These are phyloP conservation scores for Crucibulum laeve DNA, from an alignment of 768 basidiomycete genomes.

Conservation along the genomic window DNA sequence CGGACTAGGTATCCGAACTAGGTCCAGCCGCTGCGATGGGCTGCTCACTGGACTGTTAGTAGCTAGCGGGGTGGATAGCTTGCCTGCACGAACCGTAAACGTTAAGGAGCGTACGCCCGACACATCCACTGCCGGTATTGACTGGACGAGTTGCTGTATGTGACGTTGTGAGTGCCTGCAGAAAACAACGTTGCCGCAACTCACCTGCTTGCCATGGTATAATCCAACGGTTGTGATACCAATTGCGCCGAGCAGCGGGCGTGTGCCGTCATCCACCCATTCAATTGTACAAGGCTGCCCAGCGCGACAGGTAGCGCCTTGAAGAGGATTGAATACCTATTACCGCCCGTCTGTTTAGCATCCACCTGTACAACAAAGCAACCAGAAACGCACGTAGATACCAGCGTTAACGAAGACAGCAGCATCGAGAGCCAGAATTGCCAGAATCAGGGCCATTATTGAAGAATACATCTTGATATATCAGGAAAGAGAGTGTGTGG, in stretches of 20 bases:
- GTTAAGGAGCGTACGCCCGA: constrained; percentile 37
- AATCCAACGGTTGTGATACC: constrained; percentile 53
- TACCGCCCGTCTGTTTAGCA: neutral
- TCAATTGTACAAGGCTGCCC: constrained; percentile 48
- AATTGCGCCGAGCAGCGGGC: constrained; percentile 43
- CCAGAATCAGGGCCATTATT: constrained; percentile 1
- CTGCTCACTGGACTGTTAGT: constrained; percentile 22
- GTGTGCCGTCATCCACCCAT: constrained; percentile 62
- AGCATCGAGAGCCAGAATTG: constrained; percentile 18
- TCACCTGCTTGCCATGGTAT: constrained; percentile 52
- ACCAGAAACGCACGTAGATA: constrained; percentile 31
- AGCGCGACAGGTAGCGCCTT: constrained; percentile 42
- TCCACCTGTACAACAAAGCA: neutral
- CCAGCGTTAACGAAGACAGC: constrained; percentile 27
- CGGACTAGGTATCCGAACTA: constrained; percentile 57
- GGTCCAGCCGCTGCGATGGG: constrained; percentile 54
- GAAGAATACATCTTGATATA: neutral
- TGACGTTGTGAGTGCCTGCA: neutral
- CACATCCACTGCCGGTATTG: constrained; percentile 53
- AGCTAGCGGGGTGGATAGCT: neutral
- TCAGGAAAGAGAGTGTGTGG: neutral
- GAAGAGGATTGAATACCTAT: constrained; percentile 45
- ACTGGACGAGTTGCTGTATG: constrained; percentile 52
- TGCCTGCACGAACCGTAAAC: constrained; percentile 46
- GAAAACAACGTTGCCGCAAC: constrained; percentile 8